Conservation (phyloP, 2,329 filamentous ascomycete species). For the Fusarium penzigii region DNA sequence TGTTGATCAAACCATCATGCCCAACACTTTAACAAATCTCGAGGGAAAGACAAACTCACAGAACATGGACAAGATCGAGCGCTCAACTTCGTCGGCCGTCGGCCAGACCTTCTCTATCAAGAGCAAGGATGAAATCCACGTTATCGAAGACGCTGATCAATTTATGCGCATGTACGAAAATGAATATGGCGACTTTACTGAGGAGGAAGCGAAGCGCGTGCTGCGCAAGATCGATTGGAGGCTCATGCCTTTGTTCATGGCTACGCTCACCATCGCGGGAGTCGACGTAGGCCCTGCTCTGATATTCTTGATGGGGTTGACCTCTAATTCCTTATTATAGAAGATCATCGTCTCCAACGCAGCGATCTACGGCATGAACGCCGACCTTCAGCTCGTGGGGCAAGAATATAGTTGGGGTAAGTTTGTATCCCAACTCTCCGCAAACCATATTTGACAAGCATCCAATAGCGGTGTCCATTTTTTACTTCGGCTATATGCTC, state of each 20-base stretch:
- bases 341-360: constrained; percentile 17
- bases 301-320: too few relatives aligned
- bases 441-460: background rate
- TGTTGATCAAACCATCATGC: too few relatives aligned
- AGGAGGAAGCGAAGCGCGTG: constrained; percentile 4
- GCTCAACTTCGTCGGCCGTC: background rate
- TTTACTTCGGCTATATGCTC: constrained; percentile 13
- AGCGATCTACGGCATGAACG: constrained; percentile 9
- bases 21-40: background rate
- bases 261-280: constrained; percentile 2
- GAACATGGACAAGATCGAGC: background rate
- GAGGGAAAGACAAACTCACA: background rate
- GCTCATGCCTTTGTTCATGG: constrained; percentile 8
- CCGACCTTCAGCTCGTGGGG: constrained; percentile 4
- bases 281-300: constrained; percentile 5
- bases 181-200: background rate
- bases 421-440: background rate
- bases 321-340: background rate
- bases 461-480: constrained; percentile 8
- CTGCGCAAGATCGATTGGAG: constrained; percentile 12
- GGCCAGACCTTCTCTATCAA: background rate
- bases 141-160: background rate
- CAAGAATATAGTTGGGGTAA: constrained; percentile 15
- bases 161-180: background rate
- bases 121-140: background rate